Evolutionary conservation across 352 stramenopile species (phyloP).

Genomic region (Pythium folliculosum): DNA sequence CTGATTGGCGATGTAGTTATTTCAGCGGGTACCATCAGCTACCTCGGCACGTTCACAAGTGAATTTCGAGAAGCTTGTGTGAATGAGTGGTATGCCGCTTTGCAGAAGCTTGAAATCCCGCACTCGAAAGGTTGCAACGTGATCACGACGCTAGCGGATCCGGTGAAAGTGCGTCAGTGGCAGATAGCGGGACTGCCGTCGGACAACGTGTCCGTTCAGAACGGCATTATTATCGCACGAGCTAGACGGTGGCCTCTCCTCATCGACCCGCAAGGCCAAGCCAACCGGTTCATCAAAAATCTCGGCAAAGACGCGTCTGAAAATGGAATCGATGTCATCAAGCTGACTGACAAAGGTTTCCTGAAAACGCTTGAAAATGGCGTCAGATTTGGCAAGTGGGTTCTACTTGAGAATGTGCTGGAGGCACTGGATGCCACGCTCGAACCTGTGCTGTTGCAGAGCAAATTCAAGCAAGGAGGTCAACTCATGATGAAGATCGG

Average conservation of each 20-base stretch:
- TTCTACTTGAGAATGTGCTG: conserved; percentile 89
- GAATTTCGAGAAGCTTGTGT: conserved; percentile 91
- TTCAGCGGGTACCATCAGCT: conserved; percentile 91
- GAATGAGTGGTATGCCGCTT: conserved; percentile 77
- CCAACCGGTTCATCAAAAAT: conserved; percentile 94
- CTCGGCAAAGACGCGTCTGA: conserved; percentile 85
- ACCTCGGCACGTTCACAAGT: conserved; percentile 92
- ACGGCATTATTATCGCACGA: conserved; percentile 92
- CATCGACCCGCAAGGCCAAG: conserved; percentile 93
- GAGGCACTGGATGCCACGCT: conserved; percentile 89
- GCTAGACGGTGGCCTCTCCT: conserved; percentile 89
- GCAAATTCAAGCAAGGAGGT: conserved; percentile 92
- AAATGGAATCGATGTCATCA: conserved; percentile 86
- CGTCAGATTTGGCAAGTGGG: conserved; percentile 92
- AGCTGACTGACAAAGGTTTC: conserved; percentile 81
- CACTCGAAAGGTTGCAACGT: conserved; percentile 87
- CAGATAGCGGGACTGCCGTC: conserved; percentile 90
- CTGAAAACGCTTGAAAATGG: conserved; percentile 90
- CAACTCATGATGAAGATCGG: conserved; percentile 94
- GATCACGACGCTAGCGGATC: conserved; percentile 88
- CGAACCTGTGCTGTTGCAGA: conserved; percentile 90
- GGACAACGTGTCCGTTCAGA: conserved; percentile 91
- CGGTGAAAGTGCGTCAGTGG: conserved; percentile 90
- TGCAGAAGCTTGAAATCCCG: conserved; percentile 72
- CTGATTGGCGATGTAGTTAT: conserved; percentile 92